Conservation (phyloP, 169 alveolate genomes). For the Plasmodium ovale region DNA sequence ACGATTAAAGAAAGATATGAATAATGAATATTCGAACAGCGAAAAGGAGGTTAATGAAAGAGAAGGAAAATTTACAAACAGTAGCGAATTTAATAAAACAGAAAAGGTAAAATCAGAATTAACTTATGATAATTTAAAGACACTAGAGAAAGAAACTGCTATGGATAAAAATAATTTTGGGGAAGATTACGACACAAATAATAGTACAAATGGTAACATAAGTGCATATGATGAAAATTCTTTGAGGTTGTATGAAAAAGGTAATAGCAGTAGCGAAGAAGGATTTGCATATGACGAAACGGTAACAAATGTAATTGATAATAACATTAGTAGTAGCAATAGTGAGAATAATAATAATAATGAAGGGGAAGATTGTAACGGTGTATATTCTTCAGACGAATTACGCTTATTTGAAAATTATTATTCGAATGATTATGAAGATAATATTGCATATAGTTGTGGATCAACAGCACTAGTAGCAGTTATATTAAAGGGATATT, state of each 20-base stretch:
- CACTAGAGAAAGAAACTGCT: slow-evolving; percentile 35
- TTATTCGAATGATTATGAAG: slow-evolving; percentile 77
- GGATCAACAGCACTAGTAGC: slow-evolving; percentile 93
- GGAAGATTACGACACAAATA: not conserved
- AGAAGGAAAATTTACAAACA: slow-evolving; percentile 1
- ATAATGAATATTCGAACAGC: slow-evolving; percentile 1
- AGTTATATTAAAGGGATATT: slow-evolving; percentile 84
- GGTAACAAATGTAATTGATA: slow-evolving; percentile 61
- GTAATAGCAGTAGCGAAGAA: slow-evolving; percentile 17
- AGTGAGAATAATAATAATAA: slow-evolving; percentile 11
- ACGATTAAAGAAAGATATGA: slow-evolving; percentile 54
- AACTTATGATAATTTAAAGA: slow-evolving; percentile 62
- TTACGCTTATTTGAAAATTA: slow-evolving; percentile 62
- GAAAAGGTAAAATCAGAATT: slow-evolving; percentile 42
- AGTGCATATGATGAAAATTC: slow-evolving; percentile 23
- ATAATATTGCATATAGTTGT: slow-evolving; percentile 85
- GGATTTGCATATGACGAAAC: slow-evolving; percentile 55
- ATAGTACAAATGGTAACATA: slow-evolving; percentile 7
- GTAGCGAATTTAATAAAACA: not conserved
- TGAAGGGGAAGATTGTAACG: slow-evolving; percentile 58
- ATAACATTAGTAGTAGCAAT: slow-evolving; percentile 45
- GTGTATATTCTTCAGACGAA: slow-evolving; percentile 53
- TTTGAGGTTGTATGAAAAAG: slow-evolving; percentile 25
- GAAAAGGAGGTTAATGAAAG: slow-evolving; percentile 16
- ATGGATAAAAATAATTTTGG: slow-evolving; percentile 2